Evolutionary conservation across 495 filamentous ascomycete genomes (phyloP), one percentile per base, ranked within the genome.

Genomic region (Aspergillus haitiensis): DNA sequence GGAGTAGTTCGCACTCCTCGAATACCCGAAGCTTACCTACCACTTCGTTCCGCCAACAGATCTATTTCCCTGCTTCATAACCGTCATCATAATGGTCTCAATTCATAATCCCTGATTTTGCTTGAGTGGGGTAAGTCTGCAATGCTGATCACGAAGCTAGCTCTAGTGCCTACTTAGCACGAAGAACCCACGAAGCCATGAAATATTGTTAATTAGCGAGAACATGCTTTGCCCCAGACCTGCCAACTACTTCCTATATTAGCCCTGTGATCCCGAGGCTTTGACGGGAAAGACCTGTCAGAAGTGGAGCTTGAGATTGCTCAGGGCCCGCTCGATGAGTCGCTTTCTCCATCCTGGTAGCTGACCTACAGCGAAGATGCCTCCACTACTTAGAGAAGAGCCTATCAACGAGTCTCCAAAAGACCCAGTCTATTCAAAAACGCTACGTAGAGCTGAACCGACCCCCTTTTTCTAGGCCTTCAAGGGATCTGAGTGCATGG

Each of bases 251-350:
- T 46, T 46, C 42, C 42, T 46, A 46, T 46, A 13, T 16, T 16
- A 15, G 7, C 12, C 42, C n/a, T 46, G n/a, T 47, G 44, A 47
- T 21, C 11, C 44, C 44, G 44, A 47, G 44, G 44, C 44, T 47
- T 21, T 18, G 13, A 46, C 15, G 42, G 37, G n/a, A 16, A 13
- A 46, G 42, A 46, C 42, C 2, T 46, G 12, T 46, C n/a, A n/a
- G n/a, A 40, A 40, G 37, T n/a, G 10, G 11, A n/a, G 37, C n/a
- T 40, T 6, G 6, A 9, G 16, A 47, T 47, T 16, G n/a, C 6
- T 10, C 6, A 16, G 10, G n/a, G 15, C 15, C 15, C 6, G 44
- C 10, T 47, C 10, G 15, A 42, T 11, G 5, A 5, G 5, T 47
- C 4, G 44, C 7, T 47, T 9, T 13, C 13, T 40, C 3, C 15